Evolutionary conservation across 805 yeast species (phyloP), one percentile per base, ranked within the genome.

Genomic region (Candida sanyiensis): DNA sequence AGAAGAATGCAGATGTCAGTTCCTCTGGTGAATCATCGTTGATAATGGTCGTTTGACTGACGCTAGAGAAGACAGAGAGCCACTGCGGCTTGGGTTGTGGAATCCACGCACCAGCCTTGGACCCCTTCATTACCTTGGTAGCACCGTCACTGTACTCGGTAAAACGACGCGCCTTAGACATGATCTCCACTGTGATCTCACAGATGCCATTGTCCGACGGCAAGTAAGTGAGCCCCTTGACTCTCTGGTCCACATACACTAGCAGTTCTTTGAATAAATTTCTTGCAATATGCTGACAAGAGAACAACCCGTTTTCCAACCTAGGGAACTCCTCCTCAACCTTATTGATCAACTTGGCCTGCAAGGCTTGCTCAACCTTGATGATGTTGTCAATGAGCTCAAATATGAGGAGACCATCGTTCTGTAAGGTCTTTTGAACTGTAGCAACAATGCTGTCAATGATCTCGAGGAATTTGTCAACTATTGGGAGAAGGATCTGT

Each of bases 131-230:
- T 4, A 78, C 71, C 22, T 61, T 58, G 11, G 63, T 33, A 18
- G 78, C 70, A 13, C 83, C 77, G 11, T 66, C 67, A 34, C 69
- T 67, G 53, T 75, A 80, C 42, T 79, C 86, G 21, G 83, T 69
- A 24, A 85, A 65, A 37, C 75, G 75, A 32, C 86, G 68, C 37
- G 87, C 62, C 42, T 77, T 69, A 1, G 88, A 76, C 65, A 84
- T 74, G 7, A 79, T 62, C 42, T 83, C 90, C n/a, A 80, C 79
- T 0, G 85, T 80, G 12, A 77, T 69, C 50, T 80, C 88, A 30
- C 83, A 72, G 32, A 86, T 75, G 37, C 84, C 83, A 48, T 72
- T 73, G 45, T 86, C 96, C 33, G 70, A 70, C 9, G 86, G 82
- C 28, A 81, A 54, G 8, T 62, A 52, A 3, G 68, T 63, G 40